Evolutionary conservation across 805 yeast species (phyloP), one percentile per base, ranked within the genome.

Genomic region (Lipomyces oligophaga): DNA sequence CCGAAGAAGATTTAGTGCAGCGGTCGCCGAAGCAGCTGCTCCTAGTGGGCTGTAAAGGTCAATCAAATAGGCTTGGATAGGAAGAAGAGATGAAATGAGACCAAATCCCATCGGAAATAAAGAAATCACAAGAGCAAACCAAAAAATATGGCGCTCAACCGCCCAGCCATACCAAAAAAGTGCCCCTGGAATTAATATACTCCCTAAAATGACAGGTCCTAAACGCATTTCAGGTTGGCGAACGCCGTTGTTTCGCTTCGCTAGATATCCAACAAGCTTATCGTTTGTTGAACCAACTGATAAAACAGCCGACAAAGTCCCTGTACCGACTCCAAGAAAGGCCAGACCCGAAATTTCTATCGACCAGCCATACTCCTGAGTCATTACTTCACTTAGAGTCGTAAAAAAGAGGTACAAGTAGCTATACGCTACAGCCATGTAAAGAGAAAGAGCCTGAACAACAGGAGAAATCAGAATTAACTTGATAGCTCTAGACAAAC

Each of bases 251-350:
- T 52, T 52, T 10, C 41, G 33, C 15, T 28, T 36, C 7, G 57
- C 45, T 18, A 52, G 43, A 13, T 51, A 42, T 15, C 2, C 11
- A 19, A 52, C 55, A 19, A 49, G 15, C 20, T 30, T 38, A 35
- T 53, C 57, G 37, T 42, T 53, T 13, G 55, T 45, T 10, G 30
- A 21, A n/a, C 57, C 57, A 90, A 62, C 83, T 11, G 26, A 31
- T 59, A 66, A 59, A 4, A 79, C 72, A 70, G 79, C 76, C 35
- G 75, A 59, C 13, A 68, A 41, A 43, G 74, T 43, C 10, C 61
- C 61, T 0, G 87, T 77, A 0, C 80, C 81, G 27, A 84, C 63
- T 7, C 83, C 76, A 25, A 80, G 42, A 61, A 79, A 83, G 0
- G 85, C 75, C 33, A 79, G 65, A 27, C 84, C 86, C 26, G 76